Percentiles rank a stretch among this genome's conserved stretches.
phyloP scores from a whole-genome alignment of 1,139 yeast species.

The Blastobotrys petasosporus region DNA sequence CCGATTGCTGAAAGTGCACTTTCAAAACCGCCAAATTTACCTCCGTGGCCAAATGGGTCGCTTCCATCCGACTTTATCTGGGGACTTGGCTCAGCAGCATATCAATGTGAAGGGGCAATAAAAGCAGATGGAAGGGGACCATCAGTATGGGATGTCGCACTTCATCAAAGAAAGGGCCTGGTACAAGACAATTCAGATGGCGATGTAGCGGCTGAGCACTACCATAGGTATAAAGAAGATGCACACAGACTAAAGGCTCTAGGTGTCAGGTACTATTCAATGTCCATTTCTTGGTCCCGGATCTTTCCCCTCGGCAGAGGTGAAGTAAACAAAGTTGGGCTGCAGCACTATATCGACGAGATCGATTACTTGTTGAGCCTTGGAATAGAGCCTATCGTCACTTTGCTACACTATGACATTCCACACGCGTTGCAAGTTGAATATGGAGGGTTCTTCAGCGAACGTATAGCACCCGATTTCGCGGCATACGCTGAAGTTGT shows the following conservation, averaged over 20 bases:
- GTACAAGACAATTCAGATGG: slow-evolving; percentile 25
- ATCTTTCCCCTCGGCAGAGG: slow-evolving; percentile 33
- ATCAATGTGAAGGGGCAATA: slow-evolving; percentile 38
- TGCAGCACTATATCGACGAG: slow-evolving; percentile 35
- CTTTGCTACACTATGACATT: slow-evolving; percentile 36
- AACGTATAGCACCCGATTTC: slow-evolving; percentile 33
- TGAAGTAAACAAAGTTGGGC: slow-evolving; percentile 31
- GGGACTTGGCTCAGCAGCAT: slow-evolving; percentile 24
- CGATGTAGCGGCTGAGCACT: slow-evolving; percentile 35
- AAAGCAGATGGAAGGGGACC: slow-evolving; percentile 36
- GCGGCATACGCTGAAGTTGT: slow-evolving; percentile 34
- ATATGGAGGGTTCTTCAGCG: slow-evolving; percentile 32
- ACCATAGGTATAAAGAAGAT: slow-evolving; percentile 36
- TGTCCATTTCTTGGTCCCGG: slow-evolving; percentile 38
- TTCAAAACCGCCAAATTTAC: slow-evolving; percentile 16
- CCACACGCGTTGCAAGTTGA: slow-evolving; percentile 29
- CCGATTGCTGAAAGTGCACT: slow-evolving; percentile 12
- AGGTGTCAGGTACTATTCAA: slow-evolving; percentile 35
- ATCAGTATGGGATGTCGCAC: slow-evolving; percentile 28
- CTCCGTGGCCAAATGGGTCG: slow-evolving; percentile 6
- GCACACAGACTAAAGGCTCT: slow-evolving; percentile 34
- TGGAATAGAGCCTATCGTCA: slow-evolving; percentile 34
- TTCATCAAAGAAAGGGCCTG: slow-evolving; percentile 18
- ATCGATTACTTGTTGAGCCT: slow-evolving; percentile 30
- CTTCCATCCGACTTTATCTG: slow-evolving; percentile 21